Percentiles rank a stretch among this genome's conserved stretches.
phyloP scores from a whole-genome alignment of 108 stramenopile species.

The Cyclotella kingstonii region DNA sequence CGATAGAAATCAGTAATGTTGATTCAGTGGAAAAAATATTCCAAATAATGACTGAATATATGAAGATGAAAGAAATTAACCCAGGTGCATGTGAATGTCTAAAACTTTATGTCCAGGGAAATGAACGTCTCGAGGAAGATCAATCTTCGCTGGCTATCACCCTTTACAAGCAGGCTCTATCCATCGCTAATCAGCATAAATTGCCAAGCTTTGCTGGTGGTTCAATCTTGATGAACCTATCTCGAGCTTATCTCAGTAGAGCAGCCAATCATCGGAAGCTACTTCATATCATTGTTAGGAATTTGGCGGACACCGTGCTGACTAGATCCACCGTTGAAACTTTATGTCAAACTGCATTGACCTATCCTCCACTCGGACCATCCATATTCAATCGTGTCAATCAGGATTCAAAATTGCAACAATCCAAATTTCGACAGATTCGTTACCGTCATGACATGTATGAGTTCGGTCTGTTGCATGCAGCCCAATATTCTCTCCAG shows the following conservation, averaged over 20 bases:
- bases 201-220: conserved; percentile 47
- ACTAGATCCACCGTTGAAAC: conserved; percentile 34
- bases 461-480: conserved; percentile 72
- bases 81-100: conserved; percentile 65
- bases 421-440: conserved; percentile 53
- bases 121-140: conserved; percentile 53
- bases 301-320: conserved; percentile 53
- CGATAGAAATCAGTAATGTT: conserved; percentile 64
- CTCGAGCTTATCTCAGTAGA: conserved; percentile 62
- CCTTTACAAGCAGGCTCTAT: conserved; percentile 64
- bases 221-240: conserved; percentile 58
- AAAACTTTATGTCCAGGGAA: conserved; percentile 75
- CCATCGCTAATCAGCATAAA: conserved; percentile 11
- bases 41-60: conserved; percentile 72
- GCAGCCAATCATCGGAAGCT: conserved; percentile 54
- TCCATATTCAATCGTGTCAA: conserved; percentile 49
- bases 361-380: conserved; percentile 36
- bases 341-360: conserved; percentile 48
- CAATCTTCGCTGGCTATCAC: conserved; percentile 59
- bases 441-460: conserved; percentile 82
- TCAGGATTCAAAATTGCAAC: conserved; percentile 43
- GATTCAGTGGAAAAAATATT: conserved; percentile 85
- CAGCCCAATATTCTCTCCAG: conserved; percentile 64
- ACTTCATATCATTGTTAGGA: conserved; percentile 44
- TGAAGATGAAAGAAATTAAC: conserved; percentile 56